A percentile compares a stretch with the other conserved stretches of the same genome.
These are phyloP conservation scores for Calcarisporium arbuscula DNA, from an alignment of 2,329 filamentous ascomycete genomes.

Conservation along the genomic window DNA sequence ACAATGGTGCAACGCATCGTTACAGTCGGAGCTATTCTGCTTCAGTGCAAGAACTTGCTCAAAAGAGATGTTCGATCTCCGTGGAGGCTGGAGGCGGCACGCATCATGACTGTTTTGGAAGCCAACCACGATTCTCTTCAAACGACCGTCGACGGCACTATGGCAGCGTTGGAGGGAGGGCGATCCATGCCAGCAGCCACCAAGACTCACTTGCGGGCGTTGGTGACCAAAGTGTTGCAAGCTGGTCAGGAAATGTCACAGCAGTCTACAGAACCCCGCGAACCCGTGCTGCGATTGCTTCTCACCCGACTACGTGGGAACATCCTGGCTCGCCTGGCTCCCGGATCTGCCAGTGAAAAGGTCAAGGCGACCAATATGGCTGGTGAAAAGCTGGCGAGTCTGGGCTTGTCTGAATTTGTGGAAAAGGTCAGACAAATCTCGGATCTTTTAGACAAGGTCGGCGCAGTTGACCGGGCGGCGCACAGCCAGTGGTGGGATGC, in stretches of 20 bases:
- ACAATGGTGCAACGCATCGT: slow-evolving; percentile 50
- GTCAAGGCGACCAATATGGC: slow-evolving; percentile 63
- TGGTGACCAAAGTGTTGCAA: slow-evolving; percentile 50
- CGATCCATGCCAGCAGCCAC: slow-evolving; percentile 60
- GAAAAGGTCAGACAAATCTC: slow-evolving; percentile 63
- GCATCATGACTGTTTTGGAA: slow-evolving; percentile 65
- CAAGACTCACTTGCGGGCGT: slow-evolving; percentile 50
- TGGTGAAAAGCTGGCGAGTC: slow-evolving; percentile 60
- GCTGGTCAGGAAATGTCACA: slow-evolving; percentile 41
- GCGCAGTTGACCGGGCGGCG: slow-evolving; percentile 59
- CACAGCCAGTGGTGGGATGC: slow-evolving; percentile 67
- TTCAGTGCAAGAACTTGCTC: slow-evolving; percentile 77
- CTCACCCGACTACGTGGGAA: slow-evolving; percentile 62
- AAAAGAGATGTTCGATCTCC: slow-evolving; percentile 72
- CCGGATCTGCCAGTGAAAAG: slow-evolving; percentile 62
- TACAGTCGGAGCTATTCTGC: slow-evolving; percentile 65
- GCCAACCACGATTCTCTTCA: slow-evolving; percentile 44
- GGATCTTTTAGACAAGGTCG: slow-evolving; percentile 59
- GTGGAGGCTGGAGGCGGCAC: slow-evolving; percentile 68
- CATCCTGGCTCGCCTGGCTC: slow-evolving; percentile 57
- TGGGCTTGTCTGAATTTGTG: slow-evolving; percentile 69
- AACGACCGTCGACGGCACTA: slow-evolving; percentile 51
- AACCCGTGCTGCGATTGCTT: slow-evolving; percentile 59
- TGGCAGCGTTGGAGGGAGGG: slow-evolving; percentile 56
- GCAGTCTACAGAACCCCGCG: slow-evolving; percentile 36